Percentiles rank a stretch among this genome's conserved stretches.
Evolutionary conservation across 257 asterid species (phyloP).

Genomic region (Solanum chmielewskii): DNA sequence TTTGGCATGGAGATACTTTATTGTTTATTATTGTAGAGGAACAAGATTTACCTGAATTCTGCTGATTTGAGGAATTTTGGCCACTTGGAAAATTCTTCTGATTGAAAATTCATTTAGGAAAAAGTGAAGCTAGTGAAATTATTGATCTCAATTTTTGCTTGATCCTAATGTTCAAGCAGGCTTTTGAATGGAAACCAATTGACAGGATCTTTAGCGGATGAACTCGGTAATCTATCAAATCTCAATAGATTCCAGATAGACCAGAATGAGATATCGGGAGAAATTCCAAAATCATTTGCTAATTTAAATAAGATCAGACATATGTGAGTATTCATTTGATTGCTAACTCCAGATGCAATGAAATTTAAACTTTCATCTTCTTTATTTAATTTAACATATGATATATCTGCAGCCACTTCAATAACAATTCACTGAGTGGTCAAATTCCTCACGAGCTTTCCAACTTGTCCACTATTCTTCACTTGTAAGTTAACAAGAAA

Average conservation of each 20-base stretch:
- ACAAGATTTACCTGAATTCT: neutral
- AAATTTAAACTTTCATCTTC: neutral
- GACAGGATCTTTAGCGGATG: constrained; percentile 30
- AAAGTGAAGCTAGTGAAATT: neutral
- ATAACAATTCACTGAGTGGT: constrained; percentile 40
- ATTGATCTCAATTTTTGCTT: neutral
- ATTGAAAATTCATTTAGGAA: neutral
- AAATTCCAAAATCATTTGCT: constrained; percentile 25
- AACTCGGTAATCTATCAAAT: constrained; percentile 28
- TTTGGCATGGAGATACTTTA: neutral
- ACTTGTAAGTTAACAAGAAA: constrained; percentile 26
- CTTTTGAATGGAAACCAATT: constrained; percentile 33
- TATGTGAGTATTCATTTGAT: constrained; percentile 14
- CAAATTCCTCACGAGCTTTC: constrained; percentile 31
- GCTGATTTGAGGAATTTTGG: neutral
- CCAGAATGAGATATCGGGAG: constrained; percentile 29
- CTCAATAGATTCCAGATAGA: constrained; percentile 38
- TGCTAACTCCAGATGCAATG: neutral
- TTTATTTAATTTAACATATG: neutral
- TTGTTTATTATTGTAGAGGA: neutral
- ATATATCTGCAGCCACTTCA: constrained; percentile 33
- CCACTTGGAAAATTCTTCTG: neutral
- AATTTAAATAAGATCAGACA: constrained; percentile 21
- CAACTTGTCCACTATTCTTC: constrained; percentile 19
- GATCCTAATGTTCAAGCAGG: constrained; percentile 14